These are phyloP conservation scores for Ensete ventricosum DNA, from an alignment of 176 grass and related monocot genomes.

Conservation along the genomic window DNA sequence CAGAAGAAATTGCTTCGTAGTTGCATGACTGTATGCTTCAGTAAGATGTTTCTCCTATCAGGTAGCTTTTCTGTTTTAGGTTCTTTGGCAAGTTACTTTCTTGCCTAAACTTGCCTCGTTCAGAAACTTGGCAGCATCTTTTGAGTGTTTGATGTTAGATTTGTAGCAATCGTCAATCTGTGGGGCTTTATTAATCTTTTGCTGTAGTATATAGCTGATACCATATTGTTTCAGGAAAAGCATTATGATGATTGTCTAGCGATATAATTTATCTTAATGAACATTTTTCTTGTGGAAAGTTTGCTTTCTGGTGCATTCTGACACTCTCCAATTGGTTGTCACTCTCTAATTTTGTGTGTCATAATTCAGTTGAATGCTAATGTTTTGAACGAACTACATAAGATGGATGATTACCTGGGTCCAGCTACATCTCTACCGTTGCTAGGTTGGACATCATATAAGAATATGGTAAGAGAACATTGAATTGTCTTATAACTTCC, in stretches of 20 bases:
- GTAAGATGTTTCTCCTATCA: neutral
- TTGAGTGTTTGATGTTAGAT: neutral
- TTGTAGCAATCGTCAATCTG: neutral
- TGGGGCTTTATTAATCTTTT: neutral
- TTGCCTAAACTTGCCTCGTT: too few species aligned
- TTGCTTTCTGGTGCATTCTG: too few species aligned
- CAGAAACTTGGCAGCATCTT: neutral
- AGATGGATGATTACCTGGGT: slow-evolving; percentile 51
- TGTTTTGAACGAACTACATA: slow-evolving; percentile 35
- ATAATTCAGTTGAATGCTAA: slow-evolving; percentile 39
- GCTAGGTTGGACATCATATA: slow-evolving; percentile 51
- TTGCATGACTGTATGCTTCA: neutral
- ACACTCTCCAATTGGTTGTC: neutral
- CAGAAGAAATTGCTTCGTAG: neutral
- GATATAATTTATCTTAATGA: too few species aligned
- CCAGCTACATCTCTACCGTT: slow-evolving; percentile 54
- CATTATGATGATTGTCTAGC: neutral
- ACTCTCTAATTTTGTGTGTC: neutral
- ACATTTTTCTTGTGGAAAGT: neutral
- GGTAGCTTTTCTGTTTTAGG: neutral
- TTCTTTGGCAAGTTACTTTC: neutral
- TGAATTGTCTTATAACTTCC: neutral
- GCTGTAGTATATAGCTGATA: neutral
- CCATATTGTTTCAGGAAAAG: neutral
- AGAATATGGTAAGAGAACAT: slow-evolving; percentile 37